A percentile compares a stretch with the other conserved stretches of the same genome.
Evolutionary conservation across 108 stramenopile genomes (phyloP).

Genomic region (Cyclotella kingstonii): DNA sequence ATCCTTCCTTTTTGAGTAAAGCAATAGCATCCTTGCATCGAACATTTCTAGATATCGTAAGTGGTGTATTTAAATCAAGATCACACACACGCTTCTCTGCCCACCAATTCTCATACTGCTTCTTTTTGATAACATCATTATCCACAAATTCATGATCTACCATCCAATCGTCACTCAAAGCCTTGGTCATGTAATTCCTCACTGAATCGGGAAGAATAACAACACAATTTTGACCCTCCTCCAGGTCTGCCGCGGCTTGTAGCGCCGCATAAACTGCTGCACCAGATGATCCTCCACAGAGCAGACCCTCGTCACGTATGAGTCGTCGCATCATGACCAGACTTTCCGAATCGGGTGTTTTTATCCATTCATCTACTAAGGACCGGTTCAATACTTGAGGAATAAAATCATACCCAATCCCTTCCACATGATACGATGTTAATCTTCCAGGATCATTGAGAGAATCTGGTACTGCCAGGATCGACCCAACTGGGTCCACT

Average conservation of each 20-base stretch:
- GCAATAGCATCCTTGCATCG: slow-evolving; percentile 86
- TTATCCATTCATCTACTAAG: slow-evolving; percentile 81
- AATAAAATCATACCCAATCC: slow-evolving; percentile 95
- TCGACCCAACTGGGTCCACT: slow-evolving; percentile 83
- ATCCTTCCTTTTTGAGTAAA: slow-evolving; percentile 82
- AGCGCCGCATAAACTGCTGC: slow-evolving; percentile 78
- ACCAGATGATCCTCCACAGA: slow-evolving; percentile 90
- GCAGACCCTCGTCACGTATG: slow-evolving; percentile 88
- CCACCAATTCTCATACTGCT: slow-evolving; percentile 65
- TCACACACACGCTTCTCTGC: slow-evolving; percentile 76
- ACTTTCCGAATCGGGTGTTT: slow-evolving; percentile 73
- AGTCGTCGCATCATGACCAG: slow-evolving; percentile 82
- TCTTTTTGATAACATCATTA: slow-evolving; percentile 67
- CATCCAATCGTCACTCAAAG: slow-evolving; percentile 92
- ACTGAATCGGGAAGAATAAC: slow-evolving; percentile 90
- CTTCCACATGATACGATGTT: slow-evolving; percentile 84
- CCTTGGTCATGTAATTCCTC: slow-evolving; percentile 97
- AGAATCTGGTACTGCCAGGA: slow-evolving; percentile 76
- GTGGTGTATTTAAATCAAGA: slow-evolving; percentile 77
- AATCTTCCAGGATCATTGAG: slow-evolving; percentile 81
- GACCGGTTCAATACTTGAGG: slow-evolving; percentile 84
- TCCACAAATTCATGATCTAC: slow-evolving; percentile 85
- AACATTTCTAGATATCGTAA: slow-evolving; percentile 83
- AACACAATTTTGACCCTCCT: slow-evolving; percentile 69
- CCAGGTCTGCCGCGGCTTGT: slow-evolving; percentile 64